phyloP scores from a whole-genome alignment of 306 rosid species.

The Rubus idaeus region DNA sequence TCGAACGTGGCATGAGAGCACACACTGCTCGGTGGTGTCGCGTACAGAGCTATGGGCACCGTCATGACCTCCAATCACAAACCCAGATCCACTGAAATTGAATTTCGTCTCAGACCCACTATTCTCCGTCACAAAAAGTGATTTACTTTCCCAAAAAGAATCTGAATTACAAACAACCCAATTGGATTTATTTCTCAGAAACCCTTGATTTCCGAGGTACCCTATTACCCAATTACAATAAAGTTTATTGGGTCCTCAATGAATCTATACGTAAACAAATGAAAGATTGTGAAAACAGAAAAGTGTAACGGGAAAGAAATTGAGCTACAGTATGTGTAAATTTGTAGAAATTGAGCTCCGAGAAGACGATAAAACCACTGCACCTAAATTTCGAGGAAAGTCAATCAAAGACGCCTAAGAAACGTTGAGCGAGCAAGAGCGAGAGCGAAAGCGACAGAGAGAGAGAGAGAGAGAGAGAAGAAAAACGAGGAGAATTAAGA shows the following conservation, averaged over 20 bases:
- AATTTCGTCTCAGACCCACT: neutral
- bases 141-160: neutral
- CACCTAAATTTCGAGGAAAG: slow-evolving; percentile 28
- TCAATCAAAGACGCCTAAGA: slow-evolving; percentile 48
- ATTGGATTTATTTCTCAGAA: neutral
- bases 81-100: neutral
- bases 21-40: slow-evolving; percentile 85
- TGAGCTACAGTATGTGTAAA: slow-evolving; percentile 30
- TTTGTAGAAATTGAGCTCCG: slow-evolving; percentile 2
- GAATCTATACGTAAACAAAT: neutral
- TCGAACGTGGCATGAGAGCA: slow-evolving; percentile 75
- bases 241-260: neutral
- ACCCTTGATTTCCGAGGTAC: neutral
- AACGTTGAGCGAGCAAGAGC: slow-evolving; percentile 8
- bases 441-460: slow-evolving; percentile 37
- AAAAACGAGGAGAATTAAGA: neutral
- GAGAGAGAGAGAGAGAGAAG: slow-evolving; percentile 23
- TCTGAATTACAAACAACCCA: slow-evolving; percentile 3
- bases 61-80: slow-evolving; percentile 47
- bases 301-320: neutral
- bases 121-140: slow-evolving; percentile 5
- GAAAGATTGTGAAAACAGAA: neutral
- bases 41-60: slow-evolving; percentile 83
- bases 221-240: neutral
- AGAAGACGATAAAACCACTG: neutral